These are phyloP conservation scores for Fusarium sp. DNA, from an alignment of 2,329 filamentous ascomycete genomes.

Conservation along the genomic window DNA sequence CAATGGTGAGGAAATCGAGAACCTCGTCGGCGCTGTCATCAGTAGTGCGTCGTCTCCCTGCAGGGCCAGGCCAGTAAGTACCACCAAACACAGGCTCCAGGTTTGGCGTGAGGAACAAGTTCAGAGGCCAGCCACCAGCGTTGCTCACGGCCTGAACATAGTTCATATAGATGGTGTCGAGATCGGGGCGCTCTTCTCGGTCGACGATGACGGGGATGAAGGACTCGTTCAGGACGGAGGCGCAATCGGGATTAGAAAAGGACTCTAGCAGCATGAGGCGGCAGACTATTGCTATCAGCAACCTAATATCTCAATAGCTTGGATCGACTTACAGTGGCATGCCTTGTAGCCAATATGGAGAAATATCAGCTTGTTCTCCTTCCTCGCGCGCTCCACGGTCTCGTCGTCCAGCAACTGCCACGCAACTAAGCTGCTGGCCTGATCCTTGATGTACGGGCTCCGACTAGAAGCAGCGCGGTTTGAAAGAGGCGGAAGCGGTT, in stretches of 20 bases:
- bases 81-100: conserved; percentile 94
- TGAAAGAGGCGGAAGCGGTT: conserved; percentile 42
- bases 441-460: conserved; percentile 70
- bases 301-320: neutral
- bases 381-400: conserved; percentile 76
- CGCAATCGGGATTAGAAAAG: conserved; percentile 83
- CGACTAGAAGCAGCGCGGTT: conserved; percentile 51
- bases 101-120: conserved; percentile 94
- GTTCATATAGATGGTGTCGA: conserved; percentile 98
- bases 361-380: conserved; percentile 87
- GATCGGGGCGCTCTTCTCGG: conserved; percentile 89
- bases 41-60: conserved; percentile 54
- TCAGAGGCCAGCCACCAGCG: conserved; percentile 91
- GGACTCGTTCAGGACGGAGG: conserved; percentile 79
- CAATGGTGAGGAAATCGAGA: conserved; percentile 81
- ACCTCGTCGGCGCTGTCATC: conserved; percentile 62
- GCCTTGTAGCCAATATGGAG: conserved; percentile 94
- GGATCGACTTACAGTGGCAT: conserved; percentile 78
- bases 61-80: conserved; percentile 91
- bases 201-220: conserved; percentile 95
- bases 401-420: conserved; percentile 91
- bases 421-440: conserved; percentile 81
- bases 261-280: conserved; percentile 94
- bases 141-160: conserved; percentile 94
- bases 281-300: conserved; percentile 63